Evolutionary conservation across 228 moss, liverwort and hornwort genomes (phyloP).

Genomic region (Sphagnum magellanicum): DNA sequence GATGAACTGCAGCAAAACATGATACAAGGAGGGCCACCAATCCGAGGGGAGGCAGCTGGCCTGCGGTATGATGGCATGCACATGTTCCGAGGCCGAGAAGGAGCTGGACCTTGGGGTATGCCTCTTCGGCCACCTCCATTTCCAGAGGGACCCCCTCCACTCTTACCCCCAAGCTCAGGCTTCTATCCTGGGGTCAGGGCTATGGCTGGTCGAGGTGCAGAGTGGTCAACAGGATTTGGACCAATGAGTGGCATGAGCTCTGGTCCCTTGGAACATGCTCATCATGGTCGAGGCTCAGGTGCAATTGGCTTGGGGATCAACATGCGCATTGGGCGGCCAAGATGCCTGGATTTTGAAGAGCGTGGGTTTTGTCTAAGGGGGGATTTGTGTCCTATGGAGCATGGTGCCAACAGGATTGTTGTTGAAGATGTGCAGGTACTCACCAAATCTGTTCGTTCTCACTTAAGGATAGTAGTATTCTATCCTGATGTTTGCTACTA

Average conservation of each 20-base stretch:
- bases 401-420: constrained; percentile 90
- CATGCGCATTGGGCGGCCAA: constrained; percentile 73
- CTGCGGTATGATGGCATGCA: constrained; percentile 68
- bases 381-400: constrained; percentile 98
- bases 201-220: constrained; percentile 68
- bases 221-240: constrained; percentile 75
- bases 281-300: constrained; percentile 68
- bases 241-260: constrained; percentile 80
- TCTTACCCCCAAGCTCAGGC: constrained; percentile 60
- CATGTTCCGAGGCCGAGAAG: constrained; percentile 70
- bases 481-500: too few relatives aligned
- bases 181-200: constrained; percentile 78
- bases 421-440: constrained; percentile 97
- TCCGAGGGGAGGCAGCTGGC: constrained; percentile 66
- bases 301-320: constrained; percentile 61
- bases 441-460: too few relatives aligned
- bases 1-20: constrained; percentile 66
- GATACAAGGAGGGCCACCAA: constrained; percentile 55
- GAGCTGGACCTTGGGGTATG: constrained; percentile 63
- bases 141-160: constrained; percentile 60
- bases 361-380: constrained; percentile 93
- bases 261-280: constrained; percentile 70
- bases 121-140: constrained; percentile 67
- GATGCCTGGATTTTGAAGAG: constrained; percentile 96
- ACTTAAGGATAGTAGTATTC: too few relatives aligned